Evolutionary conservation across 1,139 yeast species (phyloP).

Genomic region (Taphrina deformans): DNA sequence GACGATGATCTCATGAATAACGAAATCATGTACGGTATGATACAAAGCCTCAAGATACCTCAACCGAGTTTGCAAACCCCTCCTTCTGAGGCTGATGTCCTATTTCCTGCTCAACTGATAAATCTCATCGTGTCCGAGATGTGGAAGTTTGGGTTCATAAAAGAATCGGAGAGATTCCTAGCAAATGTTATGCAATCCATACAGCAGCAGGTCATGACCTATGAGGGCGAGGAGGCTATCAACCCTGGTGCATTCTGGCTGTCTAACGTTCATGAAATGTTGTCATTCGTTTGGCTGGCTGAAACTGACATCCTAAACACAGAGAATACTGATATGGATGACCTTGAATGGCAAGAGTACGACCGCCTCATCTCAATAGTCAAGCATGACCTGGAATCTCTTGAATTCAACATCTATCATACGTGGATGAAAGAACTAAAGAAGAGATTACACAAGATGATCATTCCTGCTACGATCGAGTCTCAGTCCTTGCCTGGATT

Average conservation of each 20-base stretch:
- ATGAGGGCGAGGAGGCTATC: conserved; percentile 79
- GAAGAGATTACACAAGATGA: conserved; percentile 85
- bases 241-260: conserved; percentile 98
- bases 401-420: conserved; percentile 90
- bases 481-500: conserved; percentile 97
- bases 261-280: conserved; percentile 91
- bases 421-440: conserved; percentile 98
- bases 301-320: conserved; percentile 84
- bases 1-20: conserved; percentile 76
- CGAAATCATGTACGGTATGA: conserved; percentile 83
- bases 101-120: conserved; percentile 94
- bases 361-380: conserved; percentile 86
- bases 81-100: conserved; percentile 76
- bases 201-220: conserved; percentile 56
- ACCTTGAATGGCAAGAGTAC: conserved; percentile 86
- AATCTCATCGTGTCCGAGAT: conserved; percentile 90
- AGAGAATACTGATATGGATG: conserved; percentile 75
- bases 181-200: conserved; percentile 88
- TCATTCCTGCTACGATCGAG: conserved; percentile 87
- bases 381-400: conserved; percentile 89
- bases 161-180: conserved; percentile 85
- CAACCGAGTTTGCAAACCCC: conserved; percentile 77
- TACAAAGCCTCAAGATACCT: conserved; percentile 87
- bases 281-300: conserved; percentile 91
- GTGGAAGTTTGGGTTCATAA: conserved; percentile 97